Conservation (phyloP, 108 stramenopile genomes). For the Skeletonema marinoi region DNA sequence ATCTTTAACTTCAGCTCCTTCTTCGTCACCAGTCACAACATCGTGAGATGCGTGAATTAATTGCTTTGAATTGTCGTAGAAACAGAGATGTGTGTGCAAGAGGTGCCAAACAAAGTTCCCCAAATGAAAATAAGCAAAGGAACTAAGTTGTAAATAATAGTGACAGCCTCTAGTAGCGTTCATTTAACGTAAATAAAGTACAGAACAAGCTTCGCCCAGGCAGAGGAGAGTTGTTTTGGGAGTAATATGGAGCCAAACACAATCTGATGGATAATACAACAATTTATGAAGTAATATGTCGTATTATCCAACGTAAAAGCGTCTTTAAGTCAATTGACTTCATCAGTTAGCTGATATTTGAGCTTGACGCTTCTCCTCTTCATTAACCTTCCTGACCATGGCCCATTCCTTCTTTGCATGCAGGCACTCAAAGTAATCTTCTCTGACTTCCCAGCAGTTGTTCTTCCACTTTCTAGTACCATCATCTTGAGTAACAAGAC, state of each 20-base stretch:
- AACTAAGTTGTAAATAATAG: neutral
- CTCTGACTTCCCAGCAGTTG: slow-evolving; percentile 55
- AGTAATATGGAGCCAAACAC: neutral
- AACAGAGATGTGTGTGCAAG: no score
- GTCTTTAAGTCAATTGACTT: neutral
- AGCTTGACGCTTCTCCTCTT: slow-evolving; percentile 61
- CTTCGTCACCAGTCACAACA: no score
- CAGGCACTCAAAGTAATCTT: slow-evolving; percentile 92
- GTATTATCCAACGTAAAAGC: neutral
- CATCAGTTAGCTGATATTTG: slow-evolving; percentile 1
- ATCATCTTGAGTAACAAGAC: slow-evolving; percentile 22
- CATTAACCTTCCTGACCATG: slow-evolving; percentile 56
- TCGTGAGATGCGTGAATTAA: no score
- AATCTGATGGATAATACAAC: neutral
- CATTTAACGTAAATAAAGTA: slow-evolving; percentile 2
- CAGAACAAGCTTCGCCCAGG: neutral
- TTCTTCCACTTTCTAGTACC: slow-evolving; percentile 41
- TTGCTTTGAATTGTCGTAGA: no score
- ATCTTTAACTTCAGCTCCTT: no score
- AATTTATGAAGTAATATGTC: neutral
- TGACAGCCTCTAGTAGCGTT: neutral
- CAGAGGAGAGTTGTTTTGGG: neutral
- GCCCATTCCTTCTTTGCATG: slow-evolving; percentile 82
- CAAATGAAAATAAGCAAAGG: neutral
- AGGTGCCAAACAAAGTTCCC: neutral